A percentile compares a stretch with the other conserved stretches of the same genome.
Evolutionary conservation across 441 rosid species (phyloP).

Genomic region (Adansonia madagascariensis): DNA sequence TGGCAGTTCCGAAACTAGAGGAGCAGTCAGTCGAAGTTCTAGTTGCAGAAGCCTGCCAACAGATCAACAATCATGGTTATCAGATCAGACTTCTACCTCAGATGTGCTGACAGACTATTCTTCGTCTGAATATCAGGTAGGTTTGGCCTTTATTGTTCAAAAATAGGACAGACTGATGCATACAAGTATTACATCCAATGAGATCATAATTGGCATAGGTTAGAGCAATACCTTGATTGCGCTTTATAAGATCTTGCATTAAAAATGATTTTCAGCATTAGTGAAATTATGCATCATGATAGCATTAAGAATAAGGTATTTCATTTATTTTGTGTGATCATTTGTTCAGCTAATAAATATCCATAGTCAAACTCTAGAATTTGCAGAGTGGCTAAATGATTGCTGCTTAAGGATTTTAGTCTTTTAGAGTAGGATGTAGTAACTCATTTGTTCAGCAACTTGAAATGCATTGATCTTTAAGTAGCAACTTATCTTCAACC

Average conservation of each 20-base stretch:
- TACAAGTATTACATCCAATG: neutral
- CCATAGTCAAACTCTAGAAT: neutral
- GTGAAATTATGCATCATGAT: neutral
- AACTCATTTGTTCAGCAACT: neutral
- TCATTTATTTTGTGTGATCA: neutral
- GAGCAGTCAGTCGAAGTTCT: constrained; percentile 45
- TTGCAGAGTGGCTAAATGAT: neutral
- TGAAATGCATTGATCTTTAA: neutral
- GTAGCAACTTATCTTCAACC: neutral
- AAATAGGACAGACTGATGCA: neutral
- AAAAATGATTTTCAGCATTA: neutral
- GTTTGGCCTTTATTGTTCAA: constrained; percentile 20
- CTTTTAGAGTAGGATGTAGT: neutral
- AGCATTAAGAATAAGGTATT: neutral
- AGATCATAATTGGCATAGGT: neutral
- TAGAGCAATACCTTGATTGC: neutral
- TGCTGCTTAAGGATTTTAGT: neutral
- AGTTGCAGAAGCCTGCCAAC: constrained; percentile 50
- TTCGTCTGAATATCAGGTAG: constrained; percentile 52
- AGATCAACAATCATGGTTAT: constrained; percentile 50
- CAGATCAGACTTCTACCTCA: constrained; percentile 61
- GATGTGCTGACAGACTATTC: constrained; percentile 52
- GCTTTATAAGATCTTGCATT: neutral
- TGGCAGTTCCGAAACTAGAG: constrained; percentile 40
- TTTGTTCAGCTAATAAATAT: neutral